Base-by-base conservation (phyloP, 192 early-diverging fungal genomes). In the Entrophospora sp. region DNA sequence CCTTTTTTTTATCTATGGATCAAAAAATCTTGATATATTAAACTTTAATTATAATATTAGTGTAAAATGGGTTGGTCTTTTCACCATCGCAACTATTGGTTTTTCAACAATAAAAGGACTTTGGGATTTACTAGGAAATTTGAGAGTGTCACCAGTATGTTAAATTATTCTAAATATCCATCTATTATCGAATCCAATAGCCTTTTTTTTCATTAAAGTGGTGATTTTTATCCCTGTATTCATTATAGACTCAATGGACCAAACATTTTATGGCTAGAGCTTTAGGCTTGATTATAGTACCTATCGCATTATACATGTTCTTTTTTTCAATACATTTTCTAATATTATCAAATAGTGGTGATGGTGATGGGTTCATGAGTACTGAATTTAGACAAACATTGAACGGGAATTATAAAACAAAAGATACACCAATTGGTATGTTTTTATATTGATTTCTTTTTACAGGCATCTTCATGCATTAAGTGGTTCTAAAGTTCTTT, bases 11-110 rank as follows among this genome's bases (percentile, higher is more conserved):
- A 46, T 10, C 43, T 37, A 30, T 32, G 12, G 2, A 31, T 53
- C 18, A 24, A 31, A 46, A 5, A 46, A 25, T 13, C 9, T 57
- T 20, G 45, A 28, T 10, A 8, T 42, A 4, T 46, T 24, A 46
- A 20, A 34, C 1, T 22, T 48, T 35, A 34, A 34, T 43, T 30
- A 4, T 14, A 22, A 31, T 20, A 35, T 18, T 27, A 87, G 94
- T 64, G 85, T 88, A 74, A 98, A 98, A 71, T 92, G 92, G 92
- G 95, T 97, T 18, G 96, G 96, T 12, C 74, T 97, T 35, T 93
- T 98, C 61, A 84, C 88, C 5, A 82, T 97, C 59, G 91, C 88
- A 9, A 79, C 88, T 2, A 80, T 98, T 59, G 95, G 95, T 20
- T 70, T 89, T 34, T 90, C 90, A 37, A 90, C 88, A 1, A 52